These are phyloP conservation scores for Trametes cingulata DNA, from an alignment of 768 basidiomycete species.

Conservation along the genomic window DNA sequence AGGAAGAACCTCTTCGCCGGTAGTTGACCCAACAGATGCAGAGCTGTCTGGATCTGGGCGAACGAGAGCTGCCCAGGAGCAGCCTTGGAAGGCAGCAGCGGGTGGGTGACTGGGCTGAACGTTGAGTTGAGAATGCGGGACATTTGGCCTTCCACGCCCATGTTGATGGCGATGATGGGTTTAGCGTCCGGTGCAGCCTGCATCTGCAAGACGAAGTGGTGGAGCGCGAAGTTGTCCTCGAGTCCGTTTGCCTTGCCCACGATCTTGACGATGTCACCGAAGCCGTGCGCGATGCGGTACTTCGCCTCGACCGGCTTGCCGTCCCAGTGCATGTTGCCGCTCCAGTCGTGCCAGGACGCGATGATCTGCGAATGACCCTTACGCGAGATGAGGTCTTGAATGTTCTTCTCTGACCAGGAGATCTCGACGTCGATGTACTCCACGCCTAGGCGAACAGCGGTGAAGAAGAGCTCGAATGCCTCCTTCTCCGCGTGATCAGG, in stretches of 20 bases:
- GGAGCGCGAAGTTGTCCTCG: conserved; percentile 79
- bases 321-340: conserved; percentile 82
- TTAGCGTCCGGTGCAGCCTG: conserved; percentile 52
- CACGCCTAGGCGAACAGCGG: conserved; percentile 80
- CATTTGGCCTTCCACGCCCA: conserved; percentile 86
- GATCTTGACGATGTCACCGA: conserved; percentile 92
- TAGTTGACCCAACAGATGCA: conserved; percentile 78
- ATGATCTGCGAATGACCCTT: conserved; percentile 82
- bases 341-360: conserved; percentile 96
- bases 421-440: conserved; percentile 96
- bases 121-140: conserved; percentile 85
- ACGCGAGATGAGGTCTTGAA: conserved; percentile 55
- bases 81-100: conserved; percentile 78
- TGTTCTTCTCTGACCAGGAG: conserved; percentile 61
- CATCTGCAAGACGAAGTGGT: conserved; percentile 62
- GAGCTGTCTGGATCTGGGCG: conserved; percentile 78
- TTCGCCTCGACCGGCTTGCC: conserved; percentile 64
- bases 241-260: conserved; percentile 79
- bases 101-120: conserved; percentile 90
- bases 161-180: conserved; percentile 93
- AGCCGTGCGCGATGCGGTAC: conserved; percentile 60
- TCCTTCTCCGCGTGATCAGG: conserved; percentile 75
- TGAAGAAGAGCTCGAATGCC: conserved; percentile 70
- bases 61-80: conserved; percentile 95
- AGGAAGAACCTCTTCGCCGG: conserved; percentile 79